Evolutionary conservation across 2,329 filamentous ascomycete species (phyloP), one percentile per base, ranked within the genome.

Genomic region (Sporothrix protearum): DNA sequence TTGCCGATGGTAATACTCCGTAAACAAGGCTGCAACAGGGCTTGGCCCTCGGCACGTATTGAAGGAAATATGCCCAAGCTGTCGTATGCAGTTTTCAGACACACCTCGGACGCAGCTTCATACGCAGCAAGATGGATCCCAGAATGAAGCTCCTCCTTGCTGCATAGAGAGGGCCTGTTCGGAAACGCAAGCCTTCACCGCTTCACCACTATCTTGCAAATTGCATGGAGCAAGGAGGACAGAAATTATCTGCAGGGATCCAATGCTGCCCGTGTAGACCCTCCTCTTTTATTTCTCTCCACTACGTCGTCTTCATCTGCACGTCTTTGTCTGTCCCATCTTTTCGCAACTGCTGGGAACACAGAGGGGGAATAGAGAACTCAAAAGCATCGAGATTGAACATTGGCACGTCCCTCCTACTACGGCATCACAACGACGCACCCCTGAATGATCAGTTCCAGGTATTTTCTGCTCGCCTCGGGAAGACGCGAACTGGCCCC

Each of bases 401-500:
- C 14, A 28, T 22, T 14, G 33, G 19, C 33, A 39, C 5, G 57
- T n/a, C n/a, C n/a, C n/a, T 59, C 28, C 6, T 30, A n/a, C 28
- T 42, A 25, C 57, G 36, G 25, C 36, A 66, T 12, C 7, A 30
- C 49, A 7, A 28, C 39, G 42, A 47, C 39, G 39, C 61, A 25
- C 47, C 9, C 39, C 12, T 47, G 39, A 28, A 9, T n/a, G 14
- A 14, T n/a, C n/a, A n/a, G n/a, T 66, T 22, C 61, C 22, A 30
- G 61, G 22, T 47, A 25, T 45, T 69, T n/a, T 49, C 30, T 42
- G 66, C 25, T 19, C 57, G 51, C 49, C 67, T 69, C 36, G 67
- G 67, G 67, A 59, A 59, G 67, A 69, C 67, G 67, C 33, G 67
- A 59, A 25, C 66, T 55, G 51, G 42, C 39, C 49, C 67, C 33